Base-by-base conservation (phyloP, 2,329 filamentous ascomycete species). In the Aspergillus chevalieri region DNA sequence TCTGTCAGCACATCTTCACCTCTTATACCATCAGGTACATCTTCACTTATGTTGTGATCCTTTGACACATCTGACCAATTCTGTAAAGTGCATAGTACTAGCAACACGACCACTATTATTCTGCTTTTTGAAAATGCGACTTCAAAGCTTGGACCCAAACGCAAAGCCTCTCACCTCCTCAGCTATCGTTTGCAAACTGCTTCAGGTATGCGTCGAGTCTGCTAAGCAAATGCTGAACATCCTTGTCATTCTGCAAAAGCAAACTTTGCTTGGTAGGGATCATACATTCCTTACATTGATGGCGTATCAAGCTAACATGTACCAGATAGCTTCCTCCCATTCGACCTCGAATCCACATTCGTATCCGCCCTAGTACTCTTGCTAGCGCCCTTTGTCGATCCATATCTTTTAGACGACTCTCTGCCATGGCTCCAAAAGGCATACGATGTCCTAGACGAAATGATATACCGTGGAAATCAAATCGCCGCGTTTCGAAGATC, bases 311-410 rank as follows among this genome's bases (percentile, higher is more conserved):
- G 42, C 19, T 49, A 34, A 54, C 56, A 39, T 47, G 15, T 0
- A 3, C 3, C 12, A 78, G 75, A 78, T 58, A 73, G 69, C 0
- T 78, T 78, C 50, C 66, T 78, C 0, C 73, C 74, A 0, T 76
- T 76, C 46, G 74, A 78, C 49, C 65, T 77, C 0, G 74, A 78
- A 39, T 64, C 72, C 0, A 58, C 74, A 0, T 76, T 74, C 12
- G 67, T 73, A 0, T 74, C 75, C 0, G 71, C 68, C 1, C 63
- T 75, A n/a, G 65, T 72, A 9, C 61, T 77, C 0, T 55, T 75
- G 0, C 55, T 77, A 1, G 69, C 63, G 1, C 57, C 72, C 0
- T 56, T 65, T 44, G 59, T 75, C 10, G 69, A 74, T 41, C 52
- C 61, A 0, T 54, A 57, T 6, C 57, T 71, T 1, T 54, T 71